Conservation (phyloP, 225 moss, liverwort and hornwort species). For the Neckera pumila region DNA sequence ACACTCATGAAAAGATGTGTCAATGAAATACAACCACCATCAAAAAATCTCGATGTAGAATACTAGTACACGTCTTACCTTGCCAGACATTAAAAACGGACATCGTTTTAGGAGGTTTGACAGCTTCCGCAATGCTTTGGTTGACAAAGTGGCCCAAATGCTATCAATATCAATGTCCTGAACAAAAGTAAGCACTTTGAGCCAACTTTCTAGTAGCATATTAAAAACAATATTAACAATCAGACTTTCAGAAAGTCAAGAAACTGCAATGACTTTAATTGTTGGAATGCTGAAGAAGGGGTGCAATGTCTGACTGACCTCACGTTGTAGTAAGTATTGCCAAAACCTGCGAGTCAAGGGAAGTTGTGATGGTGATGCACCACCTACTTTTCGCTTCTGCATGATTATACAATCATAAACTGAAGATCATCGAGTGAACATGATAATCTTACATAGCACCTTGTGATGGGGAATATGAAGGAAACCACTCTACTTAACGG, state of each 20-base stretch:
- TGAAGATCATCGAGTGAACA: neutral
- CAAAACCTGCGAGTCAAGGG: constrained; percentile 70
- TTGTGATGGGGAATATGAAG: neutral
- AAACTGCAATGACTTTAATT: neutral
- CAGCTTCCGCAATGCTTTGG: constrained; percentile 51
- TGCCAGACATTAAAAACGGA: constrained; percentile 62
- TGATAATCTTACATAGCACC: neutral
- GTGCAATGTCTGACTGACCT: constrained; percentile 23
- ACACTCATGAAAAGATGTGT: neutral
- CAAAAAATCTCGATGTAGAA: neutral
- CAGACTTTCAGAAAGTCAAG: neutral
- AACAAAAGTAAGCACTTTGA: neutral
- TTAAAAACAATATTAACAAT: neutral
- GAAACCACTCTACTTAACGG: neutral
- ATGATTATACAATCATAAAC: neutral
- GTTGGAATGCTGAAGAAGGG: neutral
- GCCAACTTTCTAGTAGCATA: neutral
- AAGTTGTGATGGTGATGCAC: constrained; percentile 49
- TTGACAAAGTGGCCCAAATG: constrained; percentile 61
- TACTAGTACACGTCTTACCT: constrained; percentile 15
- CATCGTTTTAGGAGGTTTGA: constrained; percentile 61
- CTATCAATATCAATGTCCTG: constrained; percentile 60
- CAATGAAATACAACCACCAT: neutral
- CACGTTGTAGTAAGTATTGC: constrained; percentile 71
- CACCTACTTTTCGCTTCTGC: constrained; percentile 79